phyloP scores from a whole-genome alignment of 1,284 basidiomycete species.

The Tilletia caries region DNA sequence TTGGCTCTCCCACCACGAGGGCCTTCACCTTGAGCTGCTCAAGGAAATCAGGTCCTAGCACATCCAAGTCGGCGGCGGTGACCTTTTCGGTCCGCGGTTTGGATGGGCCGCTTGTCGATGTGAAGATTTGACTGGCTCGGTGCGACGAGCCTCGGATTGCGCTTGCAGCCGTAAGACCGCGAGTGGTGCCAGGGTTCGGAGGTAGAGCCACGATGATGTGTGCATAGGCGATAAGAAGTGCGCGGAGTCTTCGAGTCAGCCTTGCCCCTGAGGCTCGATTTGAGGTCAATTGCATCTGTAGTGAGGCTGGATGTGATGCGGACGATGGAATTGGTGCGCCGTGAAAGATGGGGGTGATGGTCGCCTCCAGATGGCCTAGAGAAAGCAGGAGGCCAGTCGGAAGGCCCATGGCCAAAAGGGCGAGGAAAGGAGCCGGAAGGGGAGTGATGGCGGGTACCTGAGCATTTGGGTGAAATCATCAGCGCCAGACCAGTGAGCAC shows the following conservation, averaged over 20 bases:
- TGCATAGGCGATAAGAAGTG: slow-evolving; percentile 2
- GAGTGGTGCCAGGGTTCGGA: background rate
- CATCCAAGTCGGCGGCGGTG: background rate
- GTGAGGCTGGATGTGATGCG: background rate
- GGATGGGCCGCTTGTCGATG: background rate
- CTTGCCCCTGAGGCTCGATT: background rate
- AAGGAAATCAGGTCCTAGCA: slow-evolving; percentile 23
- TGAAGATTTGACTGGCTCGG: background rate
- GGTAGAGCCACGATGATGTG: slow-evolving; percentile 3
- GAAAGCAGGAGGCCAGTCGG: slow-evolving; percentile 91
- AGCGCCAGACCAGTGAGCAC: background rate
- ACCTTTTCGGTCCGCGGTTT: background rate
- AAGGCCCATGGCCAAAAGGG: slow-evolving; percentile 77
- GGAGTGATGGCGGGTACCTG: background rate
- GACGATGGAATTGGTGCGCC: slow-evolving; percentile 29
- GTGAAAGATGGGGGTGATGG: slow-evolving; percentile 67
- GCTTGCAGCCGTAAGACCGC: background rate
- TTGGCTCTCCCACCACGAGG: slow-evolving; percentile 29
- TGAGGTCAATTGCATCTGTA: background rate
- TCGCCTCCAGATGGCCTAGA: slow-evolving; percentile 83
- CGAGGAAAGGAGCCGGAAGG: slow-evolving; percentile 68
- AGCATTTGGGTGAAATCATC: no score
- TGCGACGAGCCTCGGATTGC: background rate
- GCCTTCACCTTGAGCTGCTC: slow-evolving; percentile 41
- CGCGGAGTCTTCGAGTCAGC: background rate